Conservation (phyloP, 495 filamentous ascomycete genomes). For the Aspergillus sparsus region DNA sequence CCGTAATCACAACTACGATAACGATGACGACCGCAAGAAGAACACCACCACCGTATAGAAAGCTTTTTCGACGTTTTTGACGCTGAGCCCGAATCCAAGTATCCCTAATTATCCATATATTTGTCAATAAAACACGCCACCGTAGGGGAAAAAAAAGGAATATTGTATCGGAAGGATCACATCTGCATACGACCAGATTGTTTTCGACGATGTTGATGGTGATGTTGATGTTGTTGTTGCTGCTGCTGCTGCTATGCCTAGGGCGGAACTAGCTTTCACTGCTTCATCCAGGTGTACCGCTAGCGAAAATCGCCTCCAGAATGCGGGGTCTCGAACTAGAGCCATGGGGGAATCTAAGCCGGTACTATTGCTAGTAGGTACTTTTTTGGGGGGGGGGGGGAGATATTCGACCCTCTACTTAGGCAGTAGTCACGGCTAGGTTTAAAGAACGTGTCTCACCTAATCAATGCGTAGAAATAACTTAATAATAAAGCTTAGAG, state of each 20-base stretch:
- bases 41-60: constrained; percentile 39
- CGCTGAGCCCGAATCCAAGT: constrained; percentile 41
- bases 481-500: neutral
- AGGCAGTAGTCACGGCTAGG: neutral
- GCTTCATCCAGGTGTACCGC: constrained; percentile 56
- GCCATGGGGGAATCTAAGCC: constrained; percentile 31
- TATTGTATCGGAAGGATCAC: neutral
- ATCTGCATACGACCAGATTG: constrained; percentile 22
- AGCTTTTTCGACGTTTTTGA: constrained; percentile 35
- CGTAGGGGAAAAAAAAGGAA: neutral
- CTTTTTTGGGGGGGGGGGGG: too few species aligned
- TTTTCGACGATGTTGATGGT: too few species aligned
- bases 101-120: constrained; percentile 16
- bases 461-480: neutral
- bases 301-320: constrained; percentile 64
- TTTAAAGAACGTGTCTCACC: neutral
- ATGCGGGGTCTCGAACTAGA: constrained; percentile 58
- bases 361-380: neutral
- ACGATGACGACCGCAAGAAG: constrained; percentile 33
- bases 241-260: too few species aligned
- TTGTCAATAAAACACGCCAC: neutral
- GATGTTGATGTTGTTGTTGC: too few species aligned
- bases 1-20: constrained; percentile 31
- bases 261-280: constrained; percentile 18
- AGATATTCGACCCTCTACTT: too few species aligned